These are phyloP conservation scores for Physocladia obscura DNA, from an alignment of 192 early-diverging fungal genomes.

Conservation along the genomic window DNA sequence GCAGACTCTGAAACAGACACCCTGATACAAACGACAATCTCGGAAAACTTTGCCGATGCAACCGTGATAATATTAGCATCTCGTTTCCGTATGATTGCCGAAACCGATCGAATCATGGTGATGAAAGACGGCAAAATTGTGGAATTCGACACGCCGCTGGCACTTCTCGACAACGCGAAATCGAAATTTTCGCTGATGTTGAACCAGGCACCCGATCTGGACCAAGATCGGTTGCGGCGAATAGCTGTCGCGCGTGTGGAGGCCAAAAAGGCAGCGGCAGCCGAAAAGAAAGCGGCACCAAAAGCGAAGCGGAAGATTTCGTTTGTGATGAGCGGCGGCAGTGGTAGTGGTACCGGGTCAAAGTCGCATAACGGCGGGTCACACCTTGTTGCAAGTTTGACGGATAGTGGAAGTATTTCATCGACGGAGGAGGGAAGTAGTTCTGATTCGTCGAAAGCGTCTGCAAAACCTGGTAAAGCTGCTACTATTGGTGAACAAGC, in stretches of 20 bases:
- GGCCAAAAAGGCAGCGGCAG: not conserved
- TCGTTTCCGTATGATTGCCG: conserved; percentile 50
- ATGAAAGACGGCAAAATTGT: conserved; percentile 51
- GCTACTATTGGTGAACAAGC: not conserved
- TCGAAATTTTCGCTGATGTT: conserved; percentile 33
- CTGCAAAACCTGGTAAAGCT: not conserved
- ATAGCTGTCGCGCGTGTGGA: conserved; percentile 21
- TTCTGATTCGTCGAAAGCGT: not conserved
- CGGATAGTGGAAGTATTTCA: not conserved
- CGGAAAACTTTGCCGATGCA: conserved; percentile 43
- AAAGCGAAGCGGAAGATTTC: conserved; percentile 10
- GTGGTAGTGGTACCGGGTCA: not conserved
- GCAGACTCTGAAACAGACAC: conserved; percentile 52
- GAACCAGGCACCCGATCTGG: conserved; percentile 31
- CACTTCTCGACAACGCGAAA: conserved; percentile 40
- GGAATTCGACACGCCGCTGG: conserved; percentile 52
- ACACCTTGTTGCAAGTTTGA: not conserved
- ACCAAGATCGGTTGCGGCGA: conserved; percentile 21
- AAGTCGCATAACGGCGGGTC: not conserved
- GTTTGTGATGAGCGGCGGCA: not conserved
- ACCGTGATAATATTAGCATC: conserved; percentile 55
- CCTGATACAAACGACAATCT: conserved; percentile 54
- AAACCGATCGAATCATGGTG: conserved; percentile 52
- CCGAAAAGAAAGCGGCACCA: not conserved
- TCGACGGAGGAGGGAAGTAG: not conserved